Evolutionary conservation across 2,329 filamentous ascomycete genomes (phyloP).

Genomic region (Sporothrix mexicana): DNA sequence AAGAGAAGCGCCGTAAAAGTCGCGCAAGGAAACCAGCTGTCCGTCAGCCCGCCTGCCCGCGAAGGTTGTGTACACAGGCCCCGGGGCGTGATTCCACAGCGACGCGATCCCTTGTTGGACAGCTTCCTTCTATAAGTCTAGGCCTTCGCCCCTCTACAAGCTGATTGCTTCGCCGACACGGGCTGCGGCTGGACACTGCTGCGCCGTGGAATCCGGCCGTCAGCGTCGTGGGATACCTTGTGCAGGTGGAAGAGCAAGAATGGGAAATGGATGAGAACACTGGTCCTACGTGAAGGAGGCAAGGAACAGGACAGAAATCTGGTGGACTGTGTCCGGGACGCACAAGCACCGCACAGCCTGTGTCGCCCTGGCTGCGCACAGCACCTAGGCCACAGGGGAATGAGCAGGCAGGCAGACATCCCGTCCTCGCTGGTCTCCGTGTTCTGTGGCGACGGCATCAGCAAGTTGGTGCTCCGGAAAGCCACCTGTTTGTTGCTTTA

Average conservation of each 20-base stretch:
- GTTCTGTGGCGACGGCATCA: conserved; percentile 24
- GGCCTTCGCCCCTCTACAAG: not conserved
- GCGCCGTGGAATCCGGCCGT: conserved; percentile 24
- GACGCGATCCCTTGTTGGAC: not conserved
- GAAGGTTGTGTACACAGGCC: not conserved
- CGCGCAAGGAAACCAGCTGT: not conserved
- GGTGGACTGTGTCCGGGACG: conserved; percentile 17
- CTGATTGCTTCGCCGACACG: conserved; percentile 15
- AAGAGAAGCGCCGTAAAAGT: conserved; percentile 25
- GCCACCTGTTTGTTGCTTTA: conserved; percentile 15
- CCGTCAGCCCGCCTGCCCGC: conserved; percentile 10
- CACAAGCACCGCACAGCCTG: conserved; percentile 26
- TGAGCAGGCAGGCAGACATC: conserved; percentile 11
- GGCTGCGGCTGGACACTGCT: conserved; percentile 21
- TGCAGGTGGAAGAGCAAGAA: not conserved
- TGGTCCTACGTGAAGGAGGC: conserved; percentile 7
- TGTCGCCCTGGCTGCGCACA: conserved; percentile 20
- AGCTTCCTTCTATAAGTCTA: not conserved
- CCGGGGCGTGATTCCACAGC: conserved; percentile 15
- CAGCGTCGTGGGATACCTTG: not conserved
- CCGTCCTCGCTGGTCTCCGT: conserved; percentile 18
- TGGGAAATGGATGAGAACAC: not conserved
- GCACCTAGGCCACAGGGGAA: not conserved
- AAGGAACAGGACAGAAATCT: conserved; percentile 3
- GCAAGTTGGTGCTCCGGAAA: conserved; percentile 22